These are phyloP conservation scores for Petunia axillaris DNA, from an alignment of 257 asterid species.

Conservation along the genomic window DNA sequence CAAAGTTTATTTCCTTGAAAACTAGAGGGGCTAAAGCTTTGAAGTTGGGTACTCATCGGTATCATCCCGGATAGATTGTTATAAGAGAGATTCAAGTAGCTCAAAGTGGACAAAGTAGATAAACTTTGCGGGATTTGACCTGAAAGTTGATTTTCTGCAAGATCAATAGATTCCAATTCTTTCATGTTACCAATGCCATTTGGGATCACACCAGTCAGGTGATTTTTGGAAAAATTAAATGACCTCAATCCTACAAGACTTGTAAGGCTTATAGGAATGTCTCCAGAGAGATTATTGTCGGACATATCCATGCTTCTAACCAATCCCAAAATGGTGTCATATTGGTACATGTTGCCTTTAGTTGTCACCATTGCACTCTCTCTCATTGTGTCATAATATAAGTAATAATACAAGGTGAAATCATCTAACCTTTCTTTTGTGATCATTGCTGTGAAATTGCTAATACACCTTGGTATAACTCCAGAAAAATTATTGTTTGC, in stretches of 20 bases:
- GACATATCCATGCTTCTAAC: conserved; percentile 37
- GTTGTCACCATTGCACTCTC: conserved; percentile 31
- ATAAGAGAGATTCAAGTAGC: conserved; percentile 17
- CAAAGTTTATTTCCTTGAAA: neutral
- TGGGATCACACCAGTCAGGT: conserved; percentile 35
- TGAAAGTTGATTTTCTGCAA: conserved; percentile 24
- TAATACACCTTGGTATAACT: conserved; percentile 31
- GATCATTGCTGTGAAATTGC: conserved; percentile 40
- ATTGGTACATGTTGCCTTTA: conserved; percentile 25
- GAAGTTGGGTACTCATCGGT: conserved; percentile 23
- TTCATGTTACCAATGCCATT: conserved; percentile 26
- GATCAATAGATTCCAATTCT: conserved; percentile 23
- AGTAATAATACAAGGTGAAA: neutral
- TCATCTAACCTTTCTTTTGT: neutral
- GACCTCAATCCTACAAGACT: conserved; percentile 29
- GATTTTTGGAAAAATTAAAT: conserved; percentile 37
- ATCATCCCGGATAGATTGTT: conserved; percentile 32
- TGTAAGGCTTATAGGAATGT: conserved; percentile 34
- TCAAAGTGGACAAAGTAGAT: neutral
- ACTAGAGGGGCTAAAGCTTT: conserved; percentile 16
- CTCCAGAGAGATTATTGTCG: conserved; percentile 31
- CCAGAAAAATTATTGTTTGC: conserved; percentile 28
- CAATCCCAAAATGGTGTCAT: conserved; percentile 19
- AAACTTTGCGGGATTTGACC: conserved; percentile 10
- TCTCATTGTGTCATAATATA: neutral